Base-by-base conservation (phyloP, 1,284 basidiomycete genomes). In the Irpex sp. region DNA sequence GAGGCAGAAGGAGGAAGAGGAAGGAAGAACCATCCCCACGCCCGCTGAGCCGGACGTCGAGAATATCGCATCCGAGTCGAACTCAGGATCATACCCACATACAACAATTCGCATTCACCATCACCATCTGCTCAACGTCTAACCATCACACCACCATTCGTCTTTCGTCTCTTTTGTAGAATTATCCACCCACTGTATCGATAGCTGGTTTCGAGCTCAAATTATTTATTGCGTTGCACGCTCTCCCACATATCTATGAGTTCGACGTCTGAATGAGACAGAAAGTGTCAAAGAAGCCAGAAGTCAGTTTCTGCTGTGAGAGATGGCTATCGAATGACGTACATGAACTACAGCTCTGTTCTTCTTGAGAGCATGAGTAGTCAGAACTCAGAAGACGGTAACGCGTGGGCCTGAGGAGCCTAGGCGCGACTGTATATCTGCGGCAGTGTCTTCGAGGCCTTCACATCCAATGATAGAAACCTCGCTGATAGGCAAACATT, bases 181-280 rank as follows among this genome's bases (percentile, higher is more conserved):
- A n/a, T 26, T 26, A 26, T 36, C 17, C 5, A 58, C 38, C 57
- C 56, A 64, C 60, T 69, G 66, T 67, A 69, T 64, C 65, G 59
- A 66, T 67, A 66, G 66, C 49, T 64, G 57, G 31, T 44, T 37
- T 64, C 9, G 8, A 44, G 21, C 21, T 26, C 21, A 26, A 26
- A 3, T 26, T 58, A 15, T 52, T 11, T 55, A 55, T 21, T 55
- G 54, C 26, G 54, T 55, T n/a, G 54, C 6, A 36, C 57, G 21
- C 49, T 26, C n/a, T n/a, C n/a, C n/a, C n/a, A n/a, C n/a, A n/a
- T n/a, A n/a, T n/a, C n/a, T n/a, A n/a, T n/a, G n/a, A n/a, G n/a
- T n/a, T 40, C 38, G 13, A 6, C 38, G 5, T 40, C 38, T 40
- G 38, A 40, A 40, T 40, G 38, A 40, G 15, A 40, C 38, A 9